Percentiles rank a stretch among this genome's conserved stretches.
Conservation (phyloP, 805 yeast species). For the Wickerhamiella brachini region DNA sequence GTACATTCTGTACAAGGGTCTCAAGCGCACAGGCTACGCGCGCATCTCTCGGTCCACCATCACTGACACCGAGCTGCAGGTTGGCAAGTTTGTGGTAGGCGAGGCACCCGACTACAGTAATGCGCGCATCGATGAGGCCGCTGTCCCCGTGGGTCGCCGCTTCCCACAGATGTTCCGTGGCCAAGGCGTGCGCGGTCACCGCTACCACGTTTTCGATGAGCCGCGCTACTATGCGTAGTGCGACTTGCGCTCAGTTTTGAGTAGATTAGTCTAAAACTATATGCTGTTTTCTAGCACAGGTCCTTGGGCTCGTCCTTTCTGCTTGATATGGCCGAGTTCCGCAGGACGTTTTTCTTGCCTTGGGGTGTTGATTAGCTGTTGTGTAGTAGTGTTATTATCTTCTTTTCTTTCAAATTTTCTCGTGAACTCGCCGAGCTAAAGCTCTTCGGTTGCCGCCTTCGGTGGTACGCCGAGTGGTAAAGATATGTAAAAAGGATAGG, state of each 20-base stretch:
- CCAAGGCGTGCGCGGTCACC: constrained; percentile 86
- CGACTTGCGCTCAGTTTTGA: no score
- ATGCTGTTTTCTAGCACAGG: no score
- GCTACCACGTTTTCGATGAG: constrained; percentile 87
- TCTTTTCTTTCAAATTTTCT: no score
- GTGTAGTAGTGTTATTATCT: no score
- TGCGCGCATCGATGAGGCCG: constrained; percentile 39
- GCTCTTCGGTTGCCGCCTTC: no score
- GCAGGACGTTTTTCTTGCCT: no score
- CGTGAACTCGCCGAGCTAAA: no score
- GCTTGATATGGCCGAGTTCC: no score
- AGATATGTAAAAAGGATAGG: no score
- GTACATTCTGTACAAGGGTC: constrained; percentile 75
- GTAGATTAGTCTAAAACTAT: background rate
- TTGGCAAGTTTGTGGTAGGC: constrained; percentile 70
- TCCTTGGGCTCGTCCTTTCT: no score
- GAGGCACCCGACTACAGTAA: constrained; percentile 38
- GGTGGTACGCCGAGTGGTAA: no score
- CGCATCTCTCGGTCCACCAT: constrained; percentile 85
- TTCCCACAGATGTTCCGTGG: constrained; percentile 76
- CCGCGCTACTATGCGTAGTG: constrained; percentile 52
- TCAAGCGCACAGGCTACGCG: constrained; percentile 85
- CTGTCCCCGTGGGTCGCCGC: constrained; percentile 46
- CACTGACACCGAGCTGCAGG: constrained; percentile 93
- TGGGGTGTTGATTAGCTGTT: no score